Conservation (phyloP, 306 rosid species). For the Oemleria cerasiformis region DNA sequence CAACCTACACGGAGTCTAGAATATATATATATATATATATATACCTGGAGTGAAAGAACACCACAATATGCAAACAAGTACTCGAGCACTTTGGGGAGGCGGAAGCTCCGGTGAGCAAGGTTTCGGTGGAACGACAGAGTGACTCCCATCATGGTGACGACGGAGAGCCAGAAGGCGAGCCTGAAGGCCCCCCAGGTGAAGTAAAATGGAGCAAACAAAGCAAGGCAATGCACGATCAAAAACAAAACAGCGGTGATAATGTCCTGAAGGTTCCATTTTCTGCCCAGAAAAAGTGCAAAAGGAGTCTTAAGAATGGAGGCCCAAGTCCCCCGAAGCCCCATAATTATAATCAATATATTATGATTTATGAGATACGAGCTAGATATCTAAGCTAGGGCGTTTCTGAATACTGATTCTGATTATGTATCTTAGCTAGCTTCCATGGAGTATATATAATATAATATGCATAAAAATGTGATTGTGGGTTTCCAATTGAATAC, state of each 20-base stretch:
- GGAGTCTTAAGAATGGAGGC: neutral
- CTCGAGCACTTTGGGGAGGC: too few species aligned
- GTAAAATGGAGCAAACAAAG: constrained; percentile 65
- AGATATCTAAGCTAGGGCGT: too few species aligned
- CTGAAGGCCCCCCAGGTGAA: constrained; percentile 61
- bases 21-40: too few species aligned
- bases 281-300: constrained; percentile 21
- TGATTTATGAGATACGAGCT: too few species aligned
- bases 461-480: too few species aligned
- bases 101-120: too few species aligned
- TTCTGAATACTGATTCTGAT: too few species aligned
- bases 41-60: constrained; percentile 70
- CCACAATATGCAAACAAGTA: constrained; percentile 41
- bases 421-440: too few species aligned
- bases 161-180: constrained; percentile 40
- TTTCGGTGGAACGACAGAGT: constrained; percentile 22
- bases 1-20: too few species aligned
- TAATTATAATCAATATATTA: neutral
- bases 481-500: too few species aligned
- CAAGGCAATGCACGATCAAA: constrained; percentile 50
- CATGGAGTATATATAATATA: too few species aligned
- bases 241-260: constrained; percentile 57
- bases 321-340: neutral
- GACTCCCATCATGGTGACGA: constrained; percentile 64
- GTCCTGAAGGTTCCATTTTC: constrained; percentile 68